phyloP scores from a whole-genome alignment of 805 yeast genomes.

The Kodamaea hsintzibuensis region DNA sequence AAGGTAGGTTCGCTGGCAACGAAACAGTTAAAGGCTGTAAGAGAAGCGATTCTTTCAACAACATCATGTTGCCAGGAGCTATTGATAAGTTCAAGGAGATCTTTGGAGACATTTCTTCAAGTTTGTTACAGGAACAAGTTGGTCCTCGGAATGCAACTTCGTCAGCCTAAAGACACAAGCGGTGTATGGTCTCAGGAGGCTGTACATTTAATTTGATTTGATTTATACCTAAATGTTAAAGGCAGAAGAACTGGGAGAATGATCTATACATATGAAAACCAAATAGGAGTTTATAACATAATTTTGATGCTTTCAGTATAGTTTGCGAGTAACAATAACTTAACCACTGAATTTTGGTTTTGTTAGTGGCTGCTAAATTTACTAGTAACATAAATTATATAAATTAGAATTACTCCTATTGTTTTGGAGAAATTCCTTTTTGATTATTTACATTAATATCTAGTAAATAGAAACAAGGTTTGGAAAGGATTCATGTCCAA shows the following conservation, averaged over 20 bases:
- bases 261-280: too few relatives aligned
- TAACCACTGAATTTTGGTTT: too few relatives aligned
- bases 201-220: neutral
- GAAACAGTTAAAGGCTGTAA: conserved; percentile 18
- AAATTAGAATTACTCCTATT: too few relatives aligned
- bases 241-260: neutral
- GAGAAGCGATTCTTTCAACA: conserved; percentile 42
- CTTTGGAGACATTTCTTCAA: neutral
- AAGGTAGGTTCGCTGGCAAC: conserved; percentile 17
- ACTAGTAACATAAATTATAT: too few relatives aligned
- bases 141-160: conserved; percentile 3
- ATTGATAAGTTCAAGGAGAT: neutral
- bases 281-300: too few relatives aligned
- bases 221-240: neutral
- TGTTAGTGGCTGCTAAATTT: too few relatives aligned
- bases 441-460: too few relatives aligned
- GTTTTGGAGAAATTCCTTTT: too few relatives aligned
- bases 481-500: too few relatives aligned
- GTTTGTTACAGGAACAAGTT: conserved; percentile 8
- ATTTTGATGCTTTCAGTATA: too few relatives aligned
- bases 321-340: too few relatives aligned
- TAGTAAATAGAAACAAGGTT: too few relatives aligned
- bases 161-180: neutral
- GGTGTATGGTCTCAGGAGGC: neutral
- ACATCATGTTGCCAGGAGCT: conserved; percentile 47